Base-by-base conservation (phyloP, 768 basidiomycete genomes). In the Leccinum arenicola region DNA sequence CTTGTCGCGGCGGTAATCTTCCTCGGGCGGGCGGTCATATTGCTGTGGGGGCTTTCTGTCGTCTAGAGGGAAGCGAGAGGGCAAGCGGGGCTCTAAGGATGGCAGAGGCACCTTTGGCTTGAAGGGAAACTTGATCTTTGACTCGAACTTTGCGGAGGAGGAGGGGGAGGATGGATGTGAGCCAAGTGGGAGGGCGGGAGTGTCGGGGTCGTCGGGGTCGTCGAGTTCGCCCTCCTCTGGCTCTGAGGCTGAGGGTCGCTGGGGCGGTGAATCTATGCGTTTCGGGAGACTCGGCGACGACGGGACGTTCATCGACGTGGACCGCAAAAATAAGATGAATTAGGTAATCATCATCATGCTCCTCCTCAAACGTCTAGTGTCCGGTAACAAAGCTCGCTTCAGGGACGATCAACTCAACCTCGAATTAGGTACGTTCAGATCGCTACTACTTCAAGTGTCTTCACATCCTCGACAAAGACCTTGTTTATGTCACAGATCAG, bases 211-310 rank as follows among this genome's bases (percentile, higher is more conserved):
- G 45, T 71, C 75, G 70, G 51, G 52, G 68, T 91, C 89, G 73
- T 90, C 89, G 52, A 93, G 75, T 66, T 93, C 91, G 60, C 91
- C 91, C 69, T 93, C 91, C 72, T 93, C 91, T 52, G 89, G 89
- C 1, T 89, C 80, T 1, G 74, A 87, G 3, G 86, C 80, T 9
- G 78, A 77, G 19, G 70, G 76, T 48, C 87, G 79, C 68, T 91
- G 74, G 50, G 83, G 79, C 14, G 85, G 83, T 38, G 85, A 84
- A 29, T 85, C 84, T 55, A 74, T 76, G 59, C 90, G 81, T 75
- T 91, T 91, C 52, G 40, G 21, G 10, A 59, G 36, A 2, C 58
- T 50, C 56, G 64, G 52, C 64, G 67, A 66, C 48, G 66, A 55
- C 29, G 49, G 19, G 45, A 49, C 15, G 64, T 64, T 56, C 64